Percentiles rank a stretch among this genome's conserved stretches.
Conservation (phyloP, 495 filamentous ascomycete genomes). For the Penicillium lagena region DNA sequence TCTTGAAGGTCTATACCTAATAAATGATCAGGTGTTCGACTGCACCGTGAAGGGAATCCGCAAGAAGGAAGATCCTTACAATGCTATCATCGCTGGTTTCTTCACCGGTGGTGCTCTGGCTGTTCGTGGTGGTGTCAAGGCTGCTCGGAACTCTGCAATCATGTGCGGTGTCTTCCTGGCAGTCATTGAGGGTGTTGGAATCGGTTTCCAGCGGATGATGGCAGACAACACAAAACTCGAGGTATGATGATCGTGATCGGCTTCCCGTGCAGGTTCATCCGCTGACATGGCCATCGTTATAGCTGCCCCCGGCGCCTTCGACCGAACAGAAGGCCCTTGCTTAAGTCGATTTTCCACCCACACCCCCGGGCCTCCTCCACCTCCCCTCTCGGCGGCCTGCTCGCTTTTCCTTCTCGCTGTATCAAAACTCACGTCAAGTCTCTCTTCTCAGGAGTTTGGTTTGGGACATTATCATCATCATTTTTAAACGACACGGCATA, state of each 20-base stretch:
- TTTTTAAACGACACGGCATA: slow-evolving; percentile 39
- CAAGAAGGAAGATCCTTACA: slow-evolving; percentile 96
- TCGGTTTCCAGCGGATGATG: slow-evolving; percentile 95
- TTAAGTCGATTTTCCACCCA: slow-evolving; percentile 18
- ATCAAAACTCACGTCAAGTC: slow-evolving; percentile 29
- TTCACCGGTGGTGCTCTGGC: slow-evolving; percentile 92
- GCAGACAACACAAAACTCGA: slow-evolving; percentile 86
- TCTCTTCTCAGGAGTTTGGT: slow-evolving; percentile 45
- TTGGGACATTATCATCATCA: slow-evolving; percentile 27
- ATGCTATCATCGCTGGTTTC: slow-evolving; percentile 93
- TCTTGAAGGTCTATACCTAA: no score
- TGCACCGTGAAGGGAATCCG: slow-evolving; percentile 95
- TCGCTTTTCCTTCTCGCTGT: slow-evolving; percentile 15
- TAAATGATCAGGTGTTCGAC: slow-evolving; percentile 49
- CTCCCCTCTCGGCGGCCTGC: slow-evolving; percentile 7
- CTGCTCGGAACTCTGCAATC: slow-evolving; percentile 89
- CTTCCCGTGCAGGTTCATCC: background rate
- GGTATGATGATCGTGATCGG: slow-evolving; percentile 26
- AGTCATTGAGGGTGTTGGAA: slow-evolving; percentile 96
- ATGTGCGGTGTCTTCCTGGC: slow-evolving; percentile 89
- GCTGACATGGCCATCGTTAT: slow-evolving; percentile 1
- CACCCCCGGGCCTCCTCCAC: slow-evolving; percentile 3
- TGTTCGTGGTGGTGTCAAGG: slow-evolving; percentile 80
- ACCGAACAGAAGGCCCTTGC: slow-evolving; percentile 36
- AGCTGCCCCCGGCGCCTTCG: slow-evolving; percentile 40